Percentiles rank a stretch among this genome's conserved stretches.
Conservation (phyloP, 2,329 filamentous ascomycete genomes). For the Talaromyces sp. region DNA sequence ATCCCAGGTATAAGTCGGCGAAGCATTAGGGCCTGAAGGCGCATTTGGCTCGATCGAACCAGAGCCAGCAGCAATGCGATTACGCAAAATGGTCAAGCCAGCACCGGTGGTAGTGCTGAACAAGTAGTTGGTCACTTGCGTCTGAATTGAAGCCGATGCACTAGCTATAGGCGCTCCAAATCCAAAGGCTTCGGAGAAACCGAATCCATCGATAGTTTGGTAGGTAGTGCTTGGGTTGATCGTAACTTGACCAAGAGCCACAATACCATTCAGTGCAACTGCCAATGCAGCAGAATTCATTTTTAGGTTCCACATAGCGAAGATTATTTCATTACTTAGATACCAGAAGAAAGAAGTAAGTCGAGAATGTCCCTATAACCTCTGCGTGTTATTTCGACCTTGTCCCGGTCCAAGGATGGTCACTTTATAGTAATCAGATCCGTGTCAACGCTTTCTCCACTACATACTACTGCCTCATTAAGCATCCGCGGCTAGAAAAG, state of each 20-base stretch:
- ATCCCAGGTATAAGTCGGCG: conserved; percentile 17
- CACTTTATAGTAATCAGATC: not conserved
- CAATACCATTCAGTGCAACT: not conserved
- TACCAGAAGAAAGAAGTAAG: not conserved
- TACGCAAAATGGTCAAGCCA: conserved; percentile 17
- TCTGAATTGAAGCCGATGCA: not conserved
- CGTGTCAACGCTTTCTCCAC: not conserved
- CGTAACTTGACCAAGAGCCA: not conserved
- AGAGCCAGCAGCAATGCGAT: conserved; percentile 9
- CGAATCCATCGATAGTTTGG: conserved; percentile 15
- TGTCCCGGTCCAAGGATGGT: not conserved
- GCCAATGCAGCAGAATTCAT: not conserved
- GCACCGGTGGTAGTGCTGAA: conserved; percentile 15
- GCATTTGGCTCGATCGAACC: conserved; percentile 15
- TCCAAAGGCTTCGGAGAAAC: conserved; percentile 11
- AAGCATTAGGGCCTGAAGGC: conserved; percentile 4
- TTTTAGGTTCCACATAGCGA: not conserved
- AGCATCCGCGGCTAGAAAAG: not conserved
- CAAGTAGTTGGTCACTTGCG: conserved; percentile 2
- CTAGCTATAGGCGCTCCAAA: not conserved
- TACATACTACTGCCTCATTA: not conserved
- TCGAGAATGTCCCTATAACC: not conserved
- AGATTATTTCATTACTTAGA: not conserved
- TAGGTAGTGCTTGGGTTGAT: not conserved
- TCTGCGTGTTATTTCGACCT: not conserved